Conservation (phyloP, 306 rosid genomes). For the Crotalaria pallida region DNA sequence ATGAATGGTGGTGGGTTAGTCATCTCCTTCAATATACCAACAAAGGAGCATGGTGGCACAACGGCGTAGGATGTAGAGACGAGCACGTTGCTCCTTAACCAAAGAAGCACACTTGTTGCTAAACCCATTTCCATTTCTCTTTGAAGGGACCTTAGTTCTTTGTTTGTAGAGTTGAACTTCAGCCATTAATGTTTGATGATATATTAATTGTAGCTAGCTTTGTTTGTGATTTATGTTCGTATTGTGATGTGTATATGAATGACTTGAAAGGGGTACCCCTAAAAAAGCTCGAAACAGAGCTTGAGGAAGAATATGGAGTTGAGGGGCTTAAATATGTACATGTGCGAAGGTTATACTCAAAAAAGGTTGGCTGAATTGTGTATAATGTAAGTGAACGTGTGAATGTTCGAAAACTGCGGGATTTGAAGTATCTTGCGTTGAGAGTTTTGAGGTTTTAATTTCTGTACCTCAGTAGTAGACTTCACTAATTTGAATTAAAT, state of each 20-base stretch:
- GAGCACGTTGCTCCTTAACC: constrained; percentile 76
- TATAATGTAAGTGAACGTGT: constrained; percentile 54
- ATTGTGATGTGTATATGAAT: background rate
- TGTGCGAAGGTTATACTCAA: no score
- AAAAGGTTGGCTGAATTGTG: constrained; percentile 26
- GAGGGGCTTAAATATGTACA: background rate
- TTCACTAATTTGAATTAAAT: no score
- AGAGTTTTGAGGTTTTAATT: constrained; percentile 4
- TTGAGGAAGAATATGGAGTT: constrained; percentile 3
- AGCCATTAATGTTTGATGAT: constrained; percentile 30
- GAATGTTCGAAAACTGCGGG: constrained; percentile 55
- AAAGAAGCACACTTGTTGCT: constrained; percentile 64
- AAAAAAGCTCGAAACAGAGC: background rate
- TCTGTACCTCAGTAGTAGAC: no score
- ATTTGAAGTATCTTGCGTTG: constrained; percentile 45
- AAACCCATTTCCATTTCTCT: constrained; percentile 42
- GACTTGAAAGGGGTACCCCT: background rate
- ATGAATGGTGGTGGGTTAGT: constrained; percentile 15
- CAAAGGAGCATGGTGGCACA: constrained; percentile 97
- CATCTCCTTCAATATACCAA: constrained; percentile 89
- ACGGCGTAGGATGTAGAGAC: constrained; percentile 80
- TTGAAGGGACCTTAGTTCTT: constrained; percentile 3
- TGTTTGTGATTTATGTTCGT: background rate
- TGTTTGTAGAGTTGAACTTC: constrained; percentile 26
- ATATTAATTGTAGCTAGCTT: background rate